Evolutionary conservation across 192 early-diverging fungal species (phyloP).

Genomic region (Diversispora eburnea): DNA sequence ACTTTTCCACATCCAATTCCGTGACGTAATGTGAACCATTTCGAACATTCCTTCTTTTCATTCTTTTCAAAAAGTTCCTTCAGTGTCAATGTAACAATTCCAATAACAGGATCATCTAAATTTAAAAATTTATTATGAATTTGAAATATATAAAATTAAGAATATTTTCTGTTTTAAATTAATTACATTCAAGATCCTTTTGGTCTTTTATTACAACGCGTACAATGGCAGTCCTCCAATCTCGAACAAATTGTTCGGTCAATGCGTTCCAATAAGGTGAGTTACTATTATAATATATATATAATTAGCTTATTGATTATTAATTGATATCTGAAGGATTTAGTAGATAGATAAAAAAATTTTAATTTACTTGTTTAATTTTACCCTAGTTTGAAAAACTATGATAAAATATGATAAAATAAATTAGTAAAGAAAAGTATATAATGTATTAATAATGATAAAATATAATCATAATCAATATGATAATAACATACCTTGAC

Average conservation of each 20-base stretch:
- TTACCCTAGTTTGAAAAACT: conserved; percentile 21
- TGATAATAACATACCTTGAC: background rate
- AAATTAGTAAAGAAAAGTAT: background rate
- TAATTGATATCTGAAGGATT: background rate
- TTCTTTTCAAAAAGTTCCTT: conserved; percentile 19
- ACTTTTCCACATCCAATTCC: conserved; percentile 27
- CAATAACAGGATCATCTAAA: conserved; percentile 25
- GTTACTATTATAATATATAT: background rate
- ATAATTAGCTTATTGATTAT: background rate
- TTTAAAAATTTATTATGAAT: background rate
- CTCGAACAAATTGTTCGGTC: conserved; percentile 25
- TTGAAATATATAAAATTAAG: background rate
- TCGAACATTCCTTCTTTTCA: background rate
- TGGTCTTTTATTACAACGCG: conserved; percentile 22
- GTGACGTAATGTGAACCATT: conserved; percentile 23
- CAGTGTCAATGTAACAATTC: conserved; percentile 11
- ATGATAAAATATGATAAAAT: background rate
- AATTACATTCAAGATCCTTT: conserved; percentile 15
- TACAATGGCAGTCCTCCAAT: conserved; percentile 15
- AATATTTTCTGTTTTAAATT: background rate
- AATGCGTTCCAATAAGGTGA: conserved; percentile 26
- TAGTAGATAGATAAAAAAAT: background rate
- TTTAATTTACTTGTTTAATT: conserved; percentile 25
- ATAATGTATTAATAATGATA: background rate
- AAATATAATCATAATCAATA: background rate